Evolutionary conservation across 176 grass and related monocot species (phyloP).

Genomic region (Oryza meyeriana): DNA sequence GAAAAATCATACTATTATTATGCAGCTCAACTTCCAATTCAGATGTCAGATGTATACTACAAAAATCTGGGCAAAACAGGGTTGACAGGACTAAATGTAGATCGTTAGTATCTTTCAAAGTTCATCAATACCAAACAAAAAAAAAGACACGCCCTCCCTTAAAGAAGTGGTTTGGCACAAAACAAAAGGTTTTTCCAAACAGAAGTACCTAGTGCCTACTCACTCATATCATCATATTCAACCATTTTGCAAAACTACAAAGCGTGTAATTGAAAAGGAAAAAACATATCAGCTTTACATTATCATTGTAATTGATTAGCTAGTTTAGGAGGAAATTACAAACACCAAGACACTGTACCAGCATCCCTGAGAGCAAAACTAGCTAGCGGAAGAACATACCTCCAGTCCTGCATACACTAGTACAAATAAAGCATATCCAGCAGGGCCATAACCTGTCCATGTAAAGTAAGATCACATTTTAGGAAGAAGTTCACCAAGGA

Average conservation of each 20-base stretch:
- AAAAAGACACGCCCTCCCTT: background rate
- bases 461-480: background rate
- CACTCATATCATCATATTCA: conserved; percentile 9
- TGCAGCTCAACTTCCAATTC: conserved; percentile 5
- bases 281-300: background rate
- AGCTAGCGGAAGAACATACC: conserved; percentile 47
- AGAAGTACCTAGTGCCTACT: background rate
- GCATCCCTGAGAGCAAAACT: background rate
- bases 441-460: conserved; percentile 82
- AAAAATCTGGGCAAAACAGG: background rate
- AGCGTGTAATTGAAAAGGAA: background rate
- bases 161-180: background rate
- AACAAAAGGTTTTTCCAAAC: background rate
- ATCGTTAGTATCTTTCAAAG: background rate
- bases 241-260: background rate
- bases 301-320: background rate
- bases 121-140: background rate
- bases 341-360: background rate
- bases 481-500: background rate
- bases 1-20: conserved; percentile 11
- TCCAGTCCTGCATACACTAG: conserved; percentile 92
- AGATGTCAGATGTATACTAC: background rate
- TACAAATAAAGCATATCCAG: conserved; percentile 91
- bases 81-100: background rate
- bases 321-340: background rate